Evolutionary conservation across 176 grass and related monocot species (phyloP).

Genomic region (Oryza meyeriana): DNA sequence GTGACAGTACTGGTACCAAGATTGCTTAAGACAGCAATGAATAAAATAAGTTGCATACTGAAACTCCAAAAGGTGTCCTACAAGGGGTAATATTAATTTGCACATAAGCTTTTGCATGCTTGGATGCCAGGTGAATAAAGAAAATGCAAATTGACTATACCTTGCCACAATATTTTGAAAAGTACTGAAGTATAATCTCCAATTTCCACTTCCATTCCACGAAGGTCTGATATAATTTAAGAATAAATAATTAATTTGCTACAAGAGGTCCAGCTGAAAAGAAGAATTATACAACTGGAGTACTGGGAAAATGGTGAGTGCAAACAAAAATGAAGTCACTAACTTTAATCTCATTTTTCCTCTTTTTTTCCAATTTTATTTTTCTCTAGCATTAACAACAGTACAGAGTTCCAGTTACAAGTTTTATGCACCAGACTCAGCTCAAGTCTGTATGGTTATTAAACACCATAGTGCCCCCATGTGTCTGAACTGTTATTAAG

Average conservation of each 20-base stretch:
- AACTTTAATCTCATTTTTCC: neutral
- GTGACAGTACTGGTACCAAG: neutral
- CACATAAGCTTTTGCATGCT: slow-evolving; percentile 8
- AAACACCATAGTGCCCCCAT: neutral
- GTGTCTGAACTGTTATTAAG: slow-evolving; percentile 9
- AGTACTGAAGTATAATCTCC: slow-evolving; percentile 81
- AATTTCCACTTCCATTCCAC: slow-evolving; percentile 83
- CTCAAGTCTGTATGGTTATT: neutral
- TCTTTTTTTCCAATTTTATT: neutral
- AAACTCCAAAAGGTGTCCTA: neutral
- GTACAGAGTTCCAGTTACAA: neutral
- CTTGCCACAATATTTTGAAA: slow-evolving; percentile 81
- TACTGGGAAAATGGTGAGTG: slow-evolving; percentile 14
- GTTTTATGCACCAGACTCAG: slow-evolving; percentile 1
- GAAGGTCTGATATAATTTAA: slow-evolving; percentile 52
- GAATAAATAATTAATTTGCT: slow-evolving; percentile 15
- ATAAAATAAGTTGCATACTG: neutral
- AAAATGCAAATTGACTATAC: slow-evolving; percentile 45
- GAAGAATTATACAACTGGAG: neutral
- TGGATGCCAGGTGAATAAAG: neutral
- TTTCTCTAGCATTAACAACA: neutral
- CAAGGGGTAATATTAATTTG: slow-evolving; percentile 9
- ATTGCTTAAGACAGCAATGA: slow-evolving; percentile 15
- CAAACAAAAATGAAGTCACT: slow-evolving; percentile 3
- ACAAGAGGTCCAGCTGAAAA: neutral